Base-by-base conservation (phyloP, 495 filamentous ascomycete species). In the Xylaria flabelliformis region DNA sequence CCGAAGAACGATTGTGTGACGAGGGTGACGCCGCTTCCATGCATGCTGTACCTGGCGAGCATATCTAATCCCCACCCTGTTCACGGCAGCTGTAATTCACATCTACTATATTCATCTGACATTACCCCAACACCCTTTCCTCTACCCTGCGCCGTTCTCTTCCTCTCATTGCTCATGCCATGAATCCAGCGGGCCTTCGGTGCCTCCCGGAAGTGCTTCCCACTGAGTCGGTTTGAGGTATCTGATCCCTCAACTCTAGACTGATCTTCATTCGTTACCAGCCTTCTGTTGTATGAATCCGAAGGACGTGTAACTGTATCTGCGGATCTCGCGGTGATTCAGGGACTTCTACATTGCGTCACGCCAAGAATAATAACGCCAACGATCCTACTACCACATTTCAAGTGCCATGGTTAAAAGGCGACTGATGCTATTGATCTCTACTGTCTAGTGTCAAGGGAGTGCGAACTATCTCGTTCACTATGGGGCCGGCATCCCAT, bases 231-330 rank as follows among this genome's bases (percentile, higher is more conserved):
- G 78, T 75, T 79, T 78, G 81, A 76, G 82, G 82, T 75, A 78
- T 85, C 84, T 81, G 72, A 83, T 83, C 84, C 82, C 80, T 83
- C 80, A 71, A 69, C n/a, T 46, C 21, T 26, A 24, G 19, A 64
- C 48, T 13, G 36, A 55, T 26, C n/a, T 24, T 64, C 56, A 51
- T 46, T 44, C 68, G 36, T 46, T 64, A 32, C 21, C 9, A 44
- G n/a, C 36, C 13, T 34, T 55, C 13, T 29, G 13, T 24, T 24
- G 36, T 50, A 21, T 36, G 59, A 34, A 21, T 15, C 51, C 50
- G 50, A 67, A 55, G 36, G 12, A 41, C 34, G 65, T 17, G 21
- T 67, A 51, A n/a, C 64, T 21, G 36, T 42, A n/a, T 67, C n/a
- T 15, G 21, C 42, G 2, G 48, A 39, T 29, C 7, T 39, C 29